Evolutionary conservation across 805 yeast genomes (phyloP), one percentile per base, ranked within the genome.

Genomic region (Saccharomycopsis sp.): DNA sequence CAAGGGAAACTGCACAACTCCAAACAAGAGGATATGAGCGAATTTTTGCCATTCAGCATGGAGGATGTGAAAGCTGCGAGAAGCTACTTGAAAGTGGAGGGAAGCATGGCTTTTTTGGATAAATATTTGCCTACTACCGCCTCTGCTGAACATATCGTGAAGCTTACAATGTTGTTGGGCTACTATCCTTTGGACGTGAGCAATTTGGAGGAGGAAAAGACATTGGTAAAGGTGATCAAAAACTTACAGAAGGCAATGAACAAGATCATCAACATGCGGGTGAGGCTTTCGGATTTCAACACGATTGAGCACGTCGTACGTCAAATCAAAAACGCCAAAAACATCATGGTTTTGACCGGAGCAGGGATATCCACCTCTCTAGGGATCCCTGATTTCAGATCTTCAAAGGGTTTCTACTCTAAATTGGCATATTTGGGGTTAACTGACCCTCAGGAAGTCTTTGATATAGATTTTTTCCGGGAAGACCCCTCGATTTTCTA

Each of bases 381-480:
- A 56, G 97, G 97, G 5, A 91, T 90, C 56, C 97, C 97, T 0
- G 97, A 90, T 71, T 90, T 91, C 72, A 79, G 97, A 67, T 89
- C 97, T 0, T 83, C 89, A n/a, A 78, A 84, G 62, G 97, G 97
- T 53, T 79, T 91, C 56, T 91, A 91, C 70, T 77, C 89, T 1
- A 80, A 79, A 65, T 78, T 91, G 64, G 77, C 78, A 55, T 79
- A 80, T 64, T 70, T 89, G 57, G 91, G 94, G 0, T 71, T 91
- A 37, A 80, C 79, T 53, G 97, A 91, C 65, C 97, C 97, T 0
- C 97, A 91, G 67, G 92, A 89, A 64, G 97, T 90, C 50, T 91
- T 91, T 69, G 89, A 89, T 66, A 72, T 87, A 51, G 76, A 76
- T 23, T 75, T 82, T n/a, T 91, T 91, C 73, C 76, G 77, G 63